Percentiles rank a stretch among this genome's conserved stretches.
Conservation (phyloP, 495 filamentous ascomycete species). For the Xylona heveae region DNA sequence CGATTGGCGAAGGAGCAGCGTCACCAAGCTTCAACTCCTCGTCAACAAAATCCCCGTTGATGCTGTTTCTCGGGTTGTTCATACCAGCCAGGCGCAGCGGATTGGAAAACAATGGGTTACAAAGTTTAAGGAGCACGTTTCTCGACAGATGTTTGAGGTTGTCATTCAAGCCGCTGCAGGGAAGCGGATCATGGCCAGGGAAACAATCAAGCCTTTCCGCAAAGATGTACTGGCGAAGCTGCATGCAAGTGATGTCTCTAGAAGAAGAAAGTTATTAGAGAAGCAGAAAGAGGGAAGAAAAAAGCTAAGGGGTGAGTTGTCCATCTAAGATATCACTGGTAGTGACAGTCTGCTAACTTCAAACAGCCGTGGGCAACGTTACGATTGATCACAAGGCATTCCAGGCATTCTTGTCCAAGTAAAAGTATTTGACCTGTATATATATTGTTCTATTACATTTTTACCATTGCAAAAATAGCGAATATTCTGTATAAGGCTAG, state of each 20-base stretch:
- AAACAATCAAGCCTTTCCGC: slow-evolving; percentile 89
- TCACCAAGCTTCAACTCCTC: slow-evolving; percentile 78
- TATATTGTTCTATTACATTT: no score
- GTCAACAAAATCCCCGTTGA: slow-evolving; percentile 90
- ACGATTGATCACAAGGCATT: slow-evolving; percentile 87
- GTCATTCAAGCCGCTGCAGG: slow-evolving; percentile 85
- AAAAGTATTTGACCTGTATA: slow-evolving; percentile 1
- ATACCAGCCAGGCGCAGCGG: slow-evolving; percentile 52
- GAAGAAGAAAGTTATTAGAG: slow-evolving; percentile 73
- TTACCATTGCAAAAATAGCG: no score
- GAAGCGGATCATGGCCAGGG: slow-evolving; percentile 64
- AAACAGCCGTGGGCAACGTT: slow-evolving; percentile 43
- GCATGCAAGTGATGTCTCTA: slow-evolving; percentile 70
- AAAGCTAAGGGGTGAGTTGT: slow-evolving; percentile 34
- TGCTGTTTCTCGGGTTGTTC: slow-evolving; percentile 78
- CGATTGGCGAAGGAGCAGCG: slow-evolving; percentile 55
- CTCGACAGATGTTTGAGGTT: slow-evolving; percentile 89
- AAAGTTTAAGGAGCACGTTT: slow-evolving; percentile 94
- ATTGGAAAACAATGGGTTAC: slow-evolving; percentile 72
- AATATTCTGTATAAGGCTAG: no score
- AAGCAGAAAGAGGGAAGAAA: slow-evolving; percentile 96
- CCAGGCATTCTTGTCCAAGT: slow-evolving; percentile 66
- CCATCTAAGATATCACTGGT: not conserved
- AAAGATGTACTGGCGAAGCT: slow-evolving; percentile 90
- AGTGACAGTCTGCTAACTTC: slow-evolving; percentile 1